phyloP scores from a whole-genome alignment of 2,329 filamentous ascomycete genomes.

The Colletotrichum liaoningense region DNA sequence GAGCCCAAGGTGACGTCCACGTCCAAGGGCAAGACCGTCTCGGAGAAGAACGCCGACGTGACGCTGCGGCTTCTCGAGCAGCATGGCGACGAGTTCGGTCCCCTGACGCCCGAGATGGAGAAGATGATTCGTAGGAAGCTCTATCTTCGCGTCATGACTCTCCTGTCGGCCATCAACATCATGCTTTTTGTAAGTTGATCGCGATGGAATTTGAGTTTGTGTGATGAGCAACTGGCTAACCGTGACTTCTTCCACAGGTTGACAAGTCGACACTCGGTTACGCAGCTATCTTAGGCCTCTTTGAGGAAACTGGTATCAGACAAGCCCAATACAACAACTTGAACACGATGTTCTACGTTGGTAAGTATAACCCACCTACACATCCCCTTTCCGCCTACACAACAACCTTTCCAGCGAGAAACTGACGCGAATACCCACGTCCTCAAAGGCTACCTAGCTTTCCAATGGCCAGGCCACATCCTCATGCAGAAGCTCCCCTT shows the following conservation, averaged over 20 bases:
- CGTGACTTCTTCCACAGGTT: slow-evolving; percentile 40
- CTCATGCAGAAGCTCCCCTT: slow-evolving; percentile 52
- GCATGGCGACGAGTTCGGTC: slow-evolving; percentile 45
- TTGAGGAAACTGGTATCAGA: slow-evolving; percentile 52
- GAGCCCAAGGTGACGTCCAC: slow-evolving; percentile 2
- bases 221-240: not conserved
- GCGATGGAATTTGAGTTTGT: no score
- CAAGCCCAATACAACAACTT: slow-evolving; percentile 53
- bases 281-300: slow-evolving; percentile 52
- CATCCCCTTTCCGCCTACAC: no score
- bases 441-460: slow-evolving; percentile 47
- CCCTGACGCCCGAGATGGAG: slow-evolving; percentile 46
- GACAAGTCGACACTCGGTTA: slow-evolving; percentile 55
- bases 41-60: slow-evolving; percentile 47
- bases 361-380: slow-evolving; percentile 37
- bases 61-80: slow-evolving; percentile 49
- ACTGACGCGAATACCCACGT: no score
- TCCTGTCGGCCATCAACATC: slow-evolving; percentile 48
- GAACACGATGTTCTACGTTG: slow-evolving; percentile 54
- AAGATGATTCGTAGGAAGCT: slow-evolving; percentile 46
- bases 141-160: slow-evolving; percentile 45
- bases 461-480: slow-evolving; percentile 52
- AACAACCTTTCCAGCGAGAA: no score
- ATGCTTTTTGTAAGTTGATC: slow-evolving; percentile 48
- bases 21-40: slow-evolving; percentile 25